Evolutionary conservation across 179 eudicot species (phyloP).

Genomic region (Silene vulgaris): DNA sequence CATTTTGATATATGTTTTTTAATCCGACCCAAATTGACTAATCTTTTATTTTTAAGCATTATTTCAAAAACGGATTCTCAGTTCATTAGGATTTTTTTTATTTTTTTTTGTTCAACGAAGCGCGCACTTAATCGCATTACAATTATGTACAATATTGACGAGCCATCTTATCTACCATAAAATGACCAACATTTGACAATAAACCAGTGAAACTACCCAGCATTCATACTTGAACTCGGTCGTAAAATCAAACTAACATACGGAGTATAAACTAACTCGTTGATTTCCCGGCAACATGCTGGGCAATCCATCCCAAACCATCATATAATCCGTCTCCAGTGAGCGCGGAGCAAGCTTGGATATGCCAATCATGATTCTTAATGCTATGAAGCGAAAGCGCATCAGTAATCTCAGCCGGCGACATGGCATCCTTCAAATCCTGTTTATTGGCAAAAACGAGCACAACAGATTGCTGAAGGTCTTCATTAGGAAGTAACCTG

Average conservation of each 20-base stretch:
- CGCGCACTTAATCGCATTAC: no score
- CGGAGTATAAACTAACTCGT: conserved; percentile 42
- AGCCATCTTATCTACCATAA: no score
- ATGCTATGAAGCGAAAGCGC: conserved; percentile 91
- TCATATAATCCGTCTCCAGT: conserved; percentile 97
- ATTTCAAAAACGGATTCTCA: no score
- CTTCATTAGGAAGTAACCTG: conserved; percentile 75
- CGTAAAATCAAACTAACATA: conserved; percentile 31
- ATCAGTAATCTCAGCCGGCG: conserved; percentile 88
- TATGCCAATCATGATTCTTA: conserved; percentile 96
- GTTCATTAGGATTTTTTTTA: no score
- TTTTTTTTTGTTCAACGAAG: no score
- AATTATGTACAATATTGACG: no score
- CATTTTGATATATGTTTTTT: no score
- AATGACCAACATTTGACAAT: no score
- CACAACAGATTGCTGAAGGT: conserved; percentile 69
- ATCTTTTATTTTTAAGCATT: no score
- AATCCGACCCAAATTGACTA: no score
- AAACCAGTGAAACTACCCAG: neutral
- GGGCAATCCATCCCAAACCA: conserved; percentile 96
- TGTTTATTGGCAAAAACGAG: conserved; percentile 91
- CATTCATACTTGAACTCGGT: neutral
- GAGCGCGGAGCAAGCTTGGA: conserved; percentile 77
- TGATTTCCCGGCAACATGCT: conserved; percentile 73
- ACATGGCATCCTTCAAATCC: conserved; percentile 90